Conservation (phyloP, 2,329 filamentous ascomycete species). For the Graphilbum sp. region DNA sequence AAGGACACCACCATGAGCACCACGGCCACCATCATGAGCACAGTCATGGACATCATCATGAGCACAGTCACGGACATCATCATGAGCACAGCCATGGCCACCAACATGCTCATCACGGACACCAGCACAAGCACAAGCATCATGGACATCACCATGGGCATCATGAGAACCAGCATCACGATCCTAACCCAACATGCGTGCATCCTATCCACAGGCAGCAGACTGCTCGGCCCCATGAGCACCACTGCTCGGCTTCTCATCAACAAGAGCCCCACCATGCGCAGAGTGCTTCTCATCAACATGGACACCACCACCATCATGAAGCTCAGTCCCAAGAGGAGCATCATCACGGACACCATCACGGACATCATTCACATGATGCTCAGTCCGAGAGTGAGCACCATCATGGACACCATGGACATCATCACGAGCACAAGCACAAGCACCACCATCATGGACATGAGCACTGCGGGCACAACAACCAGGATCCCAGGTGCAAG, state of each 20-base stretch:
- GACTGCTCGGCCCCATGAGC: no score
- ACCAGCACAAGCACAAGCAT: not conserved
- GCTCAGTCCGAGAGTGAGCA: not conserved
- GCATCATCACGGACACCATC: not conserved
- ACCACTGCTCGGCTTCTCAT: no score
- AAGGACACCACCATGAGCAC: not conserved
- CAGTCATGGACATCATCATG: no score
- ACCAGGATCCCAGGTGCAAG: not conserved
- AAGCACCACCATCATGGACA: not conserved
- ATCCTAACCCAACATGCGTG: not conserved
- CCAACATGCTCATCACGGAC: not conserved
- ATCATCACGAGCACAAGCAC: not conserved
- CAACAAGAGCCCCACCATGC: no score
- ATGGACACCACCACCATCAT: not conserved
- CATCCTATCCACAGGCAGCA: no score
- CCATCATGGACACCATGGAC: not conserved
- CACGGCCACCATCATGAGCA: no score
- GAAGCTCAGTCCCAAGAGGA: conserved; percentile 1
- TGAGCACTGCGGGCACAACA: not conserved
- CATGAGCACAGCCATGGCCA: not conserved
- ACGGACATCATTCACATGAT: not conserved
- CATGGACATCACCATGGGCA: not conserved
- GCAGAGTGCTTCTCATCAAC: not conserved
- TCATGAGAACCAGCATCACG: not conserved
- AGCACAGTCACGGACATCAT: no score